Base-by-base conservation (phyloP, 1,284 basidiomycete species). In the Cutaneotrichosporon sp. region DNA sequence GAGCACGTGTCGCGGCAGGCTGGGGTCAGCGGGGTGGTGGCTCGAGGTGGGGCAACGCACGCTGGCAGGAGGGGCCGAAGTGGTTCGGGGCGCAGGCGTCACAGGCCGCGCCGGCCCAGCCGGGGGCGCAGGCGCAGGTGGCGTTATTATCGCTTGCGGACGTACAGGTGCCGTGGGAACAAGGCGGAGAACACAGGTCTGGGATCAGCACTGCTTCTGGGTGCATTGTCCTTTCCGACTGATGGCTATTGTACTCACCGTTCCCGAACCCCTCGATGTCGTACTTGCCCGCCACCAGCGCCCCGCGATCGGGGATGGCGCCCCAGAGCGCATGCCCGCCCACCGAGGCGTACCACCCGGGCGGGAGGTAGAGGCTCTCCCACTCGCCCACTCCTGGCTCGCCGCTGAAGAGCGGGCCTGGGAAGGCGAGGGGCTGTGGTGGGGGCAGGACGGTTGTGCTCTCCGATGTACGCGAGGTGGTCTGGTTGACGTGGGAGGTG, bases 51-150 rank as follows among this genome's bases (percentile, higher is more conserved):
- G 9, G 2, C 1, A 38, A 54, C 69, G 54, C 47, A 79, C 76
- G 34, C 18, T 60, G 33, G 58, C 82, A 83, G 0, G 54, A 43
- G 0, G 69, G 53, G 0, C 81, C 81, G 53, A 64, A 82, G 56
- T 65, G 71, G 0, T 77, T 77, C 0, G 63, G 29, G 0, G 67
- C 54, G 59, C 82, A 82, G 2, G 27, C 24, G 47, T 75, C 73
- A 58, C 76, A 78, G 0, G 61, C 34, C 1, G 50, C 24, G 10
- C 76, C 76, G 1, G 65, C 52, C 74, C 75, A 78, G 0, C 76
- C 76, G 0, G 59, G n/a, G 8, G 34, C 38, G 47, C 76, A 78
- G 8, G 38, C 13, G 54, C 76, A 78, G 0, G 45, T 62, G 8
- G 53, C 65, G 14, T 25, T 56, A 25, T 25, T 56, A 25, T 20